A percentile compares a stretch with the other conserved stretches of the same genome.
Conservation (phyloP, 1,139 yeast genomes). For the Zygosaccharomyces pseudobailii region DNA sequence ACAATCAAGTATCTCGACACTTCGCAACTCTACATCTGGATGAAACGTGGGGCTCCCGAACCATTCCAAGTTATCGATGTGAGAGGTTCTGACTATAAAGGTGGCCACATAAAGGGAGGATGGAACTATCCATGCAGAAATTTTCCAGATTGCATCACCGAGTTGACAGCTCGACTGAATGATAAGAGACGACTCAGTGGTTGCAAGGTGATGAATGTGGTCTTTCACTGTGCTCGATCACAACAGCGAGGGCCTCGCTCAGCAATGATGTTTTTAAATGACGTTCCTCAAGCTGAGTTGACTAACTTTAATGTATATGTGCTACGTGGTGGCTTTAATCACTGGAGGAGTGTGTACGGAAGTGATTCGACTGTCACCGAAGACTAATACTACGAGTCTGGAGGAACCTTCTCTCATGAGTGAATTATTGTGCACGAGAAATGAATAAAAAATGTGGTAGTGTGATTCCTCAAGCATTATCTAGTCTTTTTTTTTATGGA, state of each 20-base stretch:
- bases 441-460: neutral
- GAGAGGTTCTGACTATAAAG: slow-evolving; percentile 71
- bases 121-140: slow-evolving; percentile 40
- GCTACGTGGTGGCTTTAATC: slow-evolving; percentile 75
- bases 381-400: neutral
- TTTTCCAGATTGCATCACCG: slow-evolving; percentile 55
- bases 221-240: slow-evolving; percentile 86
- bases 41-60: slow-evolving; percentile 19
- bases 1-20: slow-evolving; percentile 28
- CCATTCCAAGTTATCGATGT: slow-evolving; percentile 76
- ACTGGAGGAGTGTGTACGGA: slow-evolving; percentile 78
- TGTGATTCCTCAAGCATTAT: no score
- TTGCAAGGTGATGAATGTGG: slow-evolving; percentile 38
- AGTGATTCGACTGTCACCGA: slow-evolving; percentile 60
- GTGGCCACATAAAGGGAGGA: slow-evolving; percentile 39
- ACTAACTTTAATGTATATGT: slow-evolving; percentile 57
- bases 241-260: slow-evolving; percentile 91
- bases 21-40: slow-evolving; percentile 25
- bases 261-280: slow-evolving; percentile 61
- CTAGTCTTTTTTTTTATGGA: no score
- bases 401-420: neutral
- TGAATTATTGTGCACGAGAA: neutral
- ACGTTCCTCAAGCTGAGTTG: slow-evolving; percentile 41
- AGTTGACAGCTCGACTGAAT: slow-evolving; percentile 52
- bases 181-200: slow-evolving; percentile 21